Evolutionary conservation across 2,329 filamentous ascomycete genomes (phyloP).

Genomic region (Fusarium sacchari): DNA sequence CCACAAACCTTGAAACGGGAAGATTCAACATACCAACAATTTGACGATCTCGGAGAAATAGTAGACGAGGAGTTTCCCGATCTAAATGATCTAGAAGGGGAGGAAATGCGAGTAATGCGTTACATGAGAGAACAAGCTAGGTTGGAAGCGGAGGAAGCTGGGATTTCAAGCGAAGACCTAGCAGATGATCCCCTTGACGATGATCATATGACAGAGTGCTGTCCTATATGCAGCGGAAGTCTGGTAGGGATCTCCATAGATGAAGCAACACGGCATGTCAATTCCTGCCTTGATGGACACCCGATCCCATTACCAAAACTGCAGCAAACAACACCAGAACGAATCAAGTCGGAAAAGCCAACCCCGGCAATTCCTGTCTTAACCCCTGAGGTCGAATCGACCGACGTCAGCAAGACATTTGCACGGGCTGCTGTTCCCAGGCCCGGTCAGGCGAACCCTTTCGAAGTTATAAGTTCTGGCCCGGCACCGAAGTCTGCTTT

Average conservation of each 20-base stretch:
- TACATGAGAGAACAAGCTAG: slow-evolving; percentile 82
- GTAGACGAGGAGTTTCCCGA: slow-evolving; percentile 67
- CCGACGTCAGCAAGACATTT: slow-evolving; percentile 65
- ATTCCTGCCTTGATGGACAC: slow-evolving; percentile 89
- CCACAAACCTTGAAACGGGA: slow-evolving; percentile 43
- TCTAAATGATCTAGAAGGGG: slow-evolving; percentile 63
- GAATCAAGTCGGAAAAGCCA: slow-evolving; percentile 7
- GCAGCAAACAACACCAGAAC: slow-evolving; percentile 22
- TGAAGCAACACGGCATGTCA: slow-evolving; percentile 86
- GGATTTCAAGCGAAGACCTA: slow-evolving; percentile 51
- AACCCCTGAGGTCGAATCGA: slow-evolving; percentile 48
- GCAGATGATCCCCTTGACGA: slow-evolving; percentile 48
- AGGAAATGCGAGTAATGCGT: slow-evolving; percentile 72
- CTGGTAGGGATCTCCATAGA: slow-evolving; percentile 70
- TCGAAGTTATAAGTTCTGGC: slow-evolving; percentile 61
- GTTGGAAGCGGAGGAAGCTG: slow-evolving; percentile 68
- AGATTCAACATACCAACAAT: slow-evolving; percentile 47
- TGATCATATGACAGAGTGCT: slow-evolving; percentile 55
- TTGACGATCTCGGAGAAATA: slow-evolving; percentile 50
- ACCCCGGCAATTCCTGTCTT: slow-evolving; percentile 13
- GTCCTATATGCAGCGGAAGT: slow-evolving; percentile 80
- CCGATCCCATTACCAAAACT: slow-evolving; percentile 65
- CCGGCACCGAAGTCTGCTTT: slow-evolving; percentile 75
- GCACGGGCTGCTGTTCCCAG: slow-evolving; percentile 75
- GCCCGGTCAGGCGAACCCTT: slow-evolving; percentile 84